Conservation (phyloP, 2,329 filamentous ascomycete species). For the Alternaria sp. region DNA sequence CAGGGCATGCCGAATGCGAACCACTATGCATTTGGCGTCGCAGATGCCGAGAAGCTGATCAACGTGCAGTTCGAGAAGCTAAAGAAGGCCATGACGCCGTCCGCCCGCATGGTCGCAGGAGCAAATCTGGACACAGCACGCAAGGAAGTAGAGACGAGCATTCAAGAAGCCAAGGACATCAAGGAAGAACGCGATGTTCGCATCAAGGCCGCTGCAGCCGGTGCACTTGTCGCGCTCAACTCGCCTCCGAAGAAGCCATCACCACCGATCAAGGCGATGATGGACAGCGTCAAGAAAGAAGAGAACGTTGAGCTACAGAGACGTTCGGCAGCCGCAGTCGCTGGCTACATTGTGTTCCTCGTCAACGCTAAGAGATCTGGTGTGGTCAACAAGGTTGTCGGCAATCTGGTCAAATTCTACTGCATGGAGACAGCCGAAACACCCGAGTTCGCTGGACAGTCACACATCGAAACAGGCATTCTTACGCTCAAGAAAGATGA, state of each 20-base stretch:
- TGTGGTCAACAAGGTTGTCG: conserved; percentile 93
- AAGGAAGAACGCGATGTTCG: conserved; percentile 86
- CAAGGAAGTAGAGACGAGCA: conserved; percentile 70
- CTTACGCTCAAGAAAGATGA: conserved; percentile 97
- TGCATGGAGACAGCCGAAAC: conserved; percentile 98
- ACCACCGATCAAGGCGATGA: conserved; percentile 91
- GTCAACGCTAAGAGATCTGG: conserved; percentile 78
- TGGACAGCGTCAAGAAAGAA: conserved; percentile 97
- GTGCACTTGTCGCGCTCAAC: conserved; percentile 85
- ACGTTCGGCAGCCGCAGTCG: conserved; percentile 84
- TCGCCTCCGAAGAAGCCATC: conserved; percentile 92
- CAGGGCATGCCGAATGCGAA: conserved; percentile 93
- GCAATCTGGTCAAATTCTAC: conserved; percentile 95
- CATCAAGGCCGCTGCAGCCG: conserved; percentile 84
- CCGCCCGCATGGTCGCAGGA: conserved; percentile 82
- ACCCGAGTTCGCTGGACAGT: conserved; percentile 89
- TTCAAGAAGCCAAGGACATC: conserved; percentile 78
- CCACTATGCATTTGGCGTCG: conserved; percentile 87
- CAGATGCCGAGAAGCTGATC: conserved; percentile 86
- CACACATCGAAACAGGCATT: conserved; percentile 77
- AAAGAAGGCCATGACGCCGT: conserved; percentile 86
- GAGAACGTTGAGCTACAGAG: conserved; percentile 88
- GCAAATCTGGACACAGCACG: conserved; percentile 81
- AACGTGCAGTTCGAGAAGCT: conserved; percentile 84
- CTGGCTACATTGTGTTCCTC: conserved; percentile 84